A percentile compares a stretch with the other conserved stretches of the same genome.
phyloP scores from a whole-genome alignment of 1,139 yeast species.

The Pichia kudriavzevii region DNA sequence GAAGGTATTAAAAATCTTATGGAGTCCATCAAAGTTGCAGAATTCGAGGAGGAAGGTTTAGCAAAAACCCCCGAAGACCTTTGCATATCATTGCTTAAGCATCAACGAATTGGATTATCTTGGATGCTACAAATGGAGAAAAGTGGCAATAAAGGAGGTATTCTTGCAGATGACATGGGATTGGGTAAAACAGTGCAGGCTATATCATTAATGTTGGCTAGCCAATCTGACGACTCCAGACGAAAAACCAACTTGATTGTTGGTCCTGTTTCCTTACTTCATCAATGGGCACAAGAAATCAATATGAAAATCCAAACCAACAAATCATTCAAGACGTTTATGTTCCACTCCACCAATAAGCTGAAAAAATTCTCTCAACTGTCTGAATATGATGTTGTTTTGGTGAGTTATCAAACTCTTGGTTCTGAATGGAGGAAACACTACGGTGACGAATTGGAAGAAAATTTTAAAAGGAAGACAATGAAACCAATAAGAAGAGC shows the following conservation, averaged over 20 bases:
- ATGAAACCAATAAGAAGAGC: constrained; percentile 35
- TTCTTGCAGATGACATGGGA: constrained; percentile 93
- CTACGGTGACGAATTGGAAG: constrained; percentile 33
- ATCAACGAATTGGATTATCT: constrained; percentile 76
- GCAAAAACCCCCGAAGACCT: constrained; percentile 66
- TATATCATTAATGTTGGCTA: constrained; percentile 57
- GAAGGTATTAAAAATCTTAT: constrained; percentile 47
- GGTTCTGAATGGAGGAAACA: constrained; percentile 66
- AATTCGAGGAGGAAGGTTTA: constrained; percentile 41
- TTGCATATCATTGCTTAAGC: constrained; percentile 61
- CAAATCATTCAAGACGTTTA: constrained; percentile 40
- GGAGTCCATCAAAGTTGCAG: constrained; percentile 61
- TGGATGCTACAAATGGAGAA: constrained; percentile 73
- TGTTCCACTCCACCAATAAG: constrained; percentile 52
- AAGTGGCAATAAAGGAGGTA: constrained; percentile 59
- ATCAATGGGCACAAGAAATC: constrained; percentile 82
- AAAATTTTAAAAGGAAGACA: constrained; percentile 22
- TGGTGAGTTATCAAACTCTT: constrained; percentile 73
- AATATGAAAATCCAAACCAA: constrained; percentile 48
- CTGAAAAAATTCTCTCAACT: constrained; percentile 40
- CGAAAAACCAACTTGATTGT: constrained; percentile 63
- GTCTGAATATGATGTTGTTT: constrained; percentile 56
- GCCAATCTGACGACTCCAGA: constrained; percentile 31
- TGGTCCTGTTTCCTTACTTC: constrained; percentile 76
- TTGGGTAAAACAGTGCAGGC: constrained; percentile 87